Evolutionary conservation across 306 rosid species (phyloP).

Genomic region (Trichosanthes cucumerina): DNA sequence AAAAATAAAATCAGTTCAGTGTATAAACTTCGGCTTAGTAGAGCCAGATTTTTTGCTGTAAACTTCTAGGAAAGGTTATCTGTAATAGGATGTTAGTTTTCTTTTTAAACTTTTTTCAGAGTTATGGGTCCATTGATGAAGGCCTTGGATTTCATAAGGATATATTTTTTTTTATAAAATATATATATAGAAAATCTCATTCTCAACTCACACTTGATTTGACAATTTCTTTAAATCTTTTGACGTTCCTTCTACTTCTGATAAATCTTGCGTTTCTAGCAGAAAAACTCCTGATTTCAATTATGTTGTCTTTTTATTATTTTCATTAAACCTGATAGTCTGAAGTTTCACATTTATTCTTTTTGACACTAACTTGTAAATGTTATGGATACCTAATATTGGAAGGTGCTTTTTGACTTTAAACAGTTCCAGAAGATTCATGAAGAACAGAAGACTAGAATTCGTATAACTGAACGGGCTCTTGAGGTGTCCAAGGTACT

Average conservation of each 20-base stretch:
- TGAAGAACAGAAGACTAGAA: constrained; percentile 56
- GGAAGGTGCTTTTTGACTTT: constrained; percentile 14
- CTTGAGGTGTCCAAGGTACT: constrained; percentile 90
- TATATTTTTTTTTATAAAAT: background rate
- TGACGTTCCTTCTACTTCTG: background rate
- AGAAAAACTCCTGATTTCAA: background rate
- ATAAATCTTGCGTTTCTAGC: background rate
- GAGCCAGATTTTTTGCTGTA: background rate
- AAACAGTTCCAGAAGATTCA: constrained; percentile 60
- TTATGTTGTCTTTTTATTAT: background rate
- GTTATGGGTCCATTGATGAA: background rate
- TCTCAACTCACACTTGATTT: background rate
- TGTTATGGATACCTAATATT: background rate
- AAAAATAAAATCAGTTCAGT: background rate
- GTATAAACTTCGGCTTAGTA: background rate
- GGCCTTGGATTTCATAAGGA: background rate
- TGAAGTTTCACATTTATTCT: background rate
- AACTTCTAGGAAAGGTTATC: background rate
- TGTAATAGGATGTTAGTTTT: background rate
- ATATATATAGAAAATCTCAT: background rate
- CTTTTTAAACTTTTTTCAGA: background rate
- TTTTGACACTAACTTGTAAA: background rate
- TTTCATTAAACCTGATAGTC: background rate
- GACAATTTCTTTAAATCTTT: background rate
- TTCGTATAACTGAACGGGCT: constrained; percentile 70